phyloP scores from a whole-genome alignment of 2,329 filamentous ascomycete species.

The Colletotrichum paranaense region DNA sequence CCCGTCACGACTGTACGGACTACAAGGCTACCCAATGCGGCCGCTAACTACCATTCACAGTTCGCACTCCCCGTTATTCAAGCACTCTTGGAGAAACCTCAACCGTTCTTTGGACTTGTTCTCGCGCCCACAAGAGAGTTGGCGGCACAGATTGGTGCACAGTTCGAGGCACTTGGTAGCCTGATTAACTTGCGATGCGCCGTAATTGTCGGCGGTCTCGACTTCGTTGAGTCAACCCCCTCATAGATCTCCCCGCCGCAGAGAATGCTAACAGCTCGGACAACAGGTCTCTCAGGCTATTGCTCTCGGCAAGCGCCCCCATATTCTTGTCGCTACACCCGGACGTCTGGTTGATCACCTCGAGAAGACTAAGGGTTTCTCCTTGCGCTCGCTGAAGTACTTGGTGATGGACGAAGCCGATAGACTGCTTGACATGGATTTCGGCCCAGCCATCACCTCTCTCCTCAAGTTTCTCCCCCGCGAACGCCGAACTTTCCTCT shows the following conservation, averaged over 20 bases:
- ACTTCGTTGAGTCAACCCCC: conserved; percentile 49
- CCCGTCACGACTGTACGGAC: neutral
- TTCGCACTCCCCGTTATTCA: conserved; percentile 95
- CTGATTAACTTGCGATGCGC: conserved; percentile 89
- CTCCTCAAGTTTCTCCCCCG: conserved; percentile 89
- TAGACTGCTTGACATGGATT: conserved; percentile 91
- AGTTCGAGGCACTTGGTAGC: conserved; percentile 88
- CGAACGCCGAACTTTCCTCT: conserved; percentile 84
- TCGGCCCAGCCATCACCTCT: conserved; percentile 92
- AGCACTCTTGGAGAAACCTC: conserved; percentile 87
- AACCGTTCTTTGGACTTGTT: conserved; percentile 87
- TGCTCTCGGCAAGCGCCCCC: conserved; percentile 93
- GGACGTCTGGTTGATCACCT: conserved; percentile 74
- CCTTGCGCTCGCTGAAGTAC: conserved; percentile 82
- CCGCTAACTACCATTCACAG: neutral
- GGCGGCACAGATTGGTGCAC: conserved; percentile 88
- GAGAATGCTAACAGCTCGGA: neutral
- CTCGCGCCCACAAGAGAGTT: conserved; percentile 94
- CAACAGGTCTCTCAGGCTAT: conserved; percentile 82
- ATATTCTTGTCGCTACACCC: conserved; percentile 81
- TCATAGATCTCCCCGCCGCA: neutral
- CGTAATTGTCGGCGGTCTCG: conserved; percentile 91
- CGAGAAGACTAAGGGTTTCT: conserved; percentile 97
- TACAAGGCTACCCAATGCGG: neutral
- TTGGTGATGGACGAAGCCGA: conserved; percentile 97